These are phyloP conservation scores for Syncephalastrum sp. DNA, from an alignment of 371 early-diverging fungal genomes.

Conservation along the genomic window DNA sequence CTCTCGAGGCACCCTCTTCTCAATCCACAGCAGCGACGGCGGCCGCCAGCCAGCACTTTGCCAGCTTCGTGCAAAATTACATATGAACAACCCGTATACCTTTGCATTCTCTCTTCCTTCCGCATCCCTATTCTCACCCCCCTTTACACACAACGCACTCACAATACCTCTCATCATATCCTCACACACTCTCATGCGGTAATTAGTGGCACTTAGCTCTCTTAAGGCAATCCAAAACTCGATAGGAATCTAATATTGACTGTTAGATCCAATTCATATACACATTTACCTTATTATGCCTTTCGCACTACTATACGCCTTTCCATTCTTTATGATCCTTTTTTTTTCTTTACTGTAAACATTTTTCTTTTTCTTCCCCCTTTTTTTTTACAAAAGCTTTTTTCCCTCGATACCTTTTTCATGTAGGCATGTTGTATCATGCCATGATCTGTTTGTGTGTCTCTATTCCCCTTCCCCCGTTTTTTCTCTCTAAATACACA, in stretches of 20 bases:
- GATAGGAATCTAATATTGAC: constrained; percentile 3
- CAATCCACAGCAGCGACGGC: constrained; percentile 9
- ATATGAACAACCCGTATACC: constrained; percentile 10
- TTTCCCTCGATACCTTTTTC: constrained; percentile 2
- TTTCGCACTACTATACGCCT: background rate
- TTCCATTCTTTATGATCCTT: constrained; percentile 3
- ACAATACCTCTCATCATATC: background rate
- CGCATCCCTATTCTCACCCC: background rate
- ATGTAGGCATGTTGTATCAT: no score
- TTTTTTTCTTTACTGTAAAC: constrained; percentile 5
- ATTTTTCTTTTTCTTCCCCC: background rate
- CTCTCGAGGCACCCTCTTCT: constrained; percentile 38
- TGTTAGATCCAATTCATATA: constrained; percentile 5
- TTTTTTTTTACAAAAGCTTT: constrained; percentile 5
- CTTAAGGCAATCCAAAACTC: constrained; percentile 16
- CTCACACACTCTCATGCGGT: background rate
- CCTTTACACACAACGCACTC: background rate
- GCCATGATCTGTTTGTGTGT: no score
- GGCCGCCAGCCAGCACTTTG: constrained; percentile 11
- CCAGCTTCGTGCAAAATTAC: constrained; percentile 35
- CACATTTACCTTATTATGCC: constrained; percentile 2
- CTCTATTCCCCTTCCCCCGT: background rate
- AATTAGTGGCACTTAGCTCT: constrained; percentile 1
- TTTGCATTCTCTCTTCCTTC: background rate
- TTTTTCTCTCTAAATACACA: no score